Conservation (phyloP, 2,329 filamentous ascomycete genomes). For the Colletotrichum acutatum region DNA sequence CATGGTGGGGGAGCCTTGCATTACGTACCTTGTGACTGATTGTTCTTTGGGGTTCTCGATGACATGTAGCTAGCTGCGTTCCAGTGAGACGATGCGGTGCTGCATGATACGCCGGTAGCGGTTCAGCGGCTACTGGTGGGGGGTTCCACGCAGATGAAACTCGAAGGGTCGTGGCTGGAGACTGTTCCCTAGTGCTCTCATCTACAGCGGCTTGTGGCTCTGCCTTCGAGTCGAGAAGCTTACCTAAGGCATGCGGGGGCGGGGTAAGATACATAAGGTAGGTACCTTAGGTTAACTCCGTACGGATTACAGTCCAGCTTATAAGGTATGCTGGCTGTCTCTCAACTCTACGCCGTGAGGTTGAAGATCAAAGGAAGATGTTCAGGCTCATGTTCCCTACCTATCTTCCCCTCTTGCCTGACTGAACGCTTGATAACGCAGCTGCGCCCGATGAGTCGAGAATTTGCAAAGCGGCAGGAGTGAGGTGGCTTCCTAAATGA, state of each 20-base stretch:
- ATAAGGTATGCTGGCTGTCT: not conserved
- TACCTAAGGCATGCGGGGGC: conserved; percentile 17
- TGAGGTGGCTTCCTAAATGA: not conserved
- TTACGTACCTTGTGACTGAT: conserved; percentile 19
- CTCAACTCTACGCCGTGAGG: no score
- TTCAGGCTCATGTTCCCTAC: not conserved
- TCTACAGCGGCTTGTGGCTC: not conserved
- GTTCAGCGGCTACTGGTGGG: not conserved
- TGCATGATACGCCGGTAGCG: conserved; percentile 15
- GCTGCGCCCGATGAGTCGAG: not conserved
- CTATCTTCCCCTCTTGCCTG: not conserved
- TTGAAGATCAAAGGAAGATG: not conserved
- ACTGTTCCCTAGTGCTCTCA: not conserved
- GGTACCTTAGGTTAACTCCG: not conserved
- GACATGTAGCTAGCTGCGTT: conserved; percentile 26
- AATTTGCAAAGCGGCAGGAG: not conserved
- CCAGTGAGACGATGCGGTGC: conserved; percentile 14
- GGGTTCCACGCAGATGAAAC: conserved; percentile 35
- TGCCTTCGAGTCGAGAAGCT: not conserved
- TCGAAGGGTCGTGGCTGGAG: conserved; percentile 25
- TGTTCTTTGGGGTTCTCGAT: conserved; percentile 18
- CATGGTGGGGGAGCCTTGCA: conserved; percentile 14
- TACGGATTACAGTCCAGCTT: not conserved
- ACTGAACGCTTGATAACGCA: not conserved
- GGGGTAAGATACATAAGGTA: not conserved